A percentile compares a stretch with the other conserved stretches of the same genome.
Evolutionary conservation across 306 rosid genomes (phyloP).

Genomic region (Dalbergia cochinchinensis): DNA sequence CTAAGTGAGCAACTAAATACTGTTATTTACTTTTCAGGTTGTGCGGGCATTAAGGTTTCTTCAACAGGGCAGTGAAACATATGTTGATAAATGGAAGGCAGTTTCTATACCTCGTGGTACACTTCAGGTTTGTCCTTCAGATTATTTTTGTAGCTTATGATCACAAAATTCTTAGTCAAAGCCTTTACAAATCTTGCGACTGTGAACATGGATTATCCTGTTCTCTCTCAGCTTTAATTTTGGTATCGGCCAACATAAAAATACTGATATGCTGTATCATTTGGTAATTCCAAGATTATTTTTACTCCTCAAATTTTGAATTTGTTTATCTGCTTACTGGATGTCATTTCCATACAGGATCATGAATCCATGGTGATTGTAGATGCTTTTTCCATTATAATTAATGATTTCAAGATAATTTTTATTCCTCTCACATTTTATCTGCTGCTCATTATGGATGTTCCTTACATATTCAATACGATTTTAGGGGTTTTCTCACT

Average conservation of each 20-base stretch:
- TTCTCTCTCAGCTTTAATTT: neutral
- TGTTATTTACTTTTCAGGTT: constrained; percentile 66
- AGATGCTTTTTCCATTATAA: neutral
- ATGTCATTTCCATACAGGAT: neutral
- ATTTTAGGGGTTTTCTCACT: constrained; percentile 7
- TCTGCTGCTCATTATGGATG: constrained; percentile 14
- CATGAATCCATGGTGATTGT: neutral
- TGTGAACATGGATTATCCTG: neutral
- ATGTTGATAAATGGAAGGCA: constrained; percentile 77
- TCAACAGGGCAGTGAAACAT: constrained; percentile 71
- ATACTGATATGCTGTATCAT: constrained; percentile 24
- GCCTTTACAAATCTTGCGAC: constrained; percentile 24
- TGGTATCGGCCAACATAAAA: constrained; percentile 11
- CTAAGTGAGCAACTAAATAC: constrained; percentile 35
- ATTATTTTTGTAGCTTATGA: constrained; percentile 27
- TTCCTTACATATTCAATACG: neutral
- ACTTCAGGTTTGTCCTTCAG: constrained; percentile 87
- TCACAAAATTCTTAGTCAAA: neutral
- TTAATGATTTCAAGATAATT: neutral
- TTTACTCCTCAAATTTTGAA: constrained; percentile 8
- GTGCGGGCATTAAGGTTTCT: constrained; percentile 89
- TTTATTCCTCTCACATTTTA: constrained; percentile 18
- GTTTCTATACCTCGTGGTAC: constrained; percentile 96
- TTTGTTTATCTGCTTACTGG: neutral
- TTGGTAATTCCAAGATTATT: neutral